Evolutionary conservation across 2,329 filamentous ascomycete species (phyloP).

Genomic region (Sarocladium oryzae): DNA sequence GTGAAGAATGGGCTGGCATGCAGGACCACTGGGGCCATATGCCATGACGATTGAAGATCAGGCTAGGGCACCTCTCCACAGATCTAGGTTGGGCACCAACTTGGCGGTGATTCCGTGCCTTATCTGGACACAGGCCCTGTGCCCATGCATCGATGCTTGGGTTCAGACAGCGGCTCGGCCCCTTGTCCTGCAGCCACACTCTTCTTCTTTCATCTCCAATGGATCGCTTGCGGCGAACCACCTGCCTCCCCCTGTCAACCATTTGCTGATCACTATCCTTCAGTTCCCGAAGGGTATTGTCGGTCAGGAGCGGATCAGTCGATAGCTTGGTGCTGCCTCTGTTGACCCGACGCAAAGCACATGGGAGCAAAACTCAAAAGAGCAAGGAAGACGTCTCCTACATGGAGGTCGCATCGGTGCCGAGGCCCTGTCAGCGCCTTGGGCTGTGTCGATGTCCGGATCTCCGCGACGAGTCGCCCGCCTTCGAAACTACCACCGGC

Average conservation of each 20-base stretch:
- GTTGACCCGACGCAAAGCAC: too few relatives aligned
- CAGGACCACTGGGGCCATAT: not conserved
- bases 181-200: constrained; percentile 1
- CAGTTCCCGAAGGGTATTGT: not conserved
- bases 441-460: constrained; percentile 24
- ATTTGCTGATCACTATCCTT: not conserved
- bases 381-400: not conserved
- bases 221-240: not conserved
- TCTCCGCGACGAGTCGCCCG: not conserved
- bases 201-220: not conserved
- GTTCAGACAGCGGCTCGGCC: not conserved
- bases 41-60: not conserved
- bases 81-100: constrained; percentile 8
- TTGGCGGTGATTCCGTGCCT: not conserved
- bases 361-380: too few relatives aligned
- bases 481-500: constrained; percentile 38
- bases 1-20: not conserved
- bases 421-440: not conserved
- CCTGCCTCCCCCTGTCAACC: not conserved
- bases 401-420: not conserved
- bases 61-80: not conserved
- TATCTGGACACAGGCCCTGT: not conserved
- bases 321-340: too few relatives aligned
- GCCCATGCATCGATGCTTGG: constrained; percentile 4
- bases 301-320: not conserved